Base-by-base conservation (phyloP, 768 basidiomycete genomes). In the Boletus edulis region DNA sequence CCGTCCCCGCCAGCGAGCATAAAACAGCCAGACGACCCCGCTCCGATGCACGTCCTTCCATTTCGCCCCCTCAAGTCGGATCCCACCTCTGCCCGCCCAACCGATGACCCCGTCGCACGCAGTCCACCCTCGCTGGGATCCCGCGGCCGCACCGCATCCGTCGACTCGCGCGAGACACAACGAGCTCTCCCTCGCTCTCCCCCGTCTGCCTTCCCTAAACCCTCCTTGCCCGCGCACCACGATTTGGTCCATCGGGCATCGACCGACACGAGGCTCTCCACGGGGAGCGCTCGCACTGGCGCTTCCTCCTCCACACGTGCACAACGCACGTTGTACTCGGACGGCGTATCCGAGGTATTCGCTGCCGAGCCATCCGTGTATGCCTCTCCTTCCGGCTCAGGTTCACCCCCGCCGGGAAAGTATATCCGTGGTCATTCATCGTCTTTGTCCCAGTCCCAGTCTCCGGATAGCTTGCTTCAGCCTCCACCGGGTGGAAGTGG, bases 1-100 rank as follows among this genome's bases (percentile, higher is more conserved):
- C 82, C 84, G 11, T 84, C 79, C 0, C 78, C 78, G 1, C 78
- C 78, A 11, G 76, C 77, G 20, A 80, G 78, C 61, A 69, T 71
- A 31, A 67, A 59, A 46, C 62, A 62, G 9, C 50, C 34, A 24
- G 60, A 62, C 42, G 65, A 65, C 13, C 3, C 38, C 0, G 58
- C 66, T 3, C 24, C 20, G 12, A 52, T 52, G 51, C 51, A 45
- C 9, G 4, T 31, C 18, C 12, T 37, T 18, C 50, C 38, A 12
- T 2, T 37, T 27, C 49, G 22, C 3, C n/a, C 49, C 5, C 31
- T 20, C 27, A 27, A 24, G 42, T n/a, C 49, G 1, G 40, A 50
- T 10, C 20, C 52, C 2, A 10, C 20, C 15, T 46, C 51, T 12
- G n/a, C 17, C 10, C 68, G 66, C 8, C 68, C 70, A 10, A 39